Conservation (phyloP, 2,329 filamentous ascomycete genomes). For the Daldinia sp. region DNA sequence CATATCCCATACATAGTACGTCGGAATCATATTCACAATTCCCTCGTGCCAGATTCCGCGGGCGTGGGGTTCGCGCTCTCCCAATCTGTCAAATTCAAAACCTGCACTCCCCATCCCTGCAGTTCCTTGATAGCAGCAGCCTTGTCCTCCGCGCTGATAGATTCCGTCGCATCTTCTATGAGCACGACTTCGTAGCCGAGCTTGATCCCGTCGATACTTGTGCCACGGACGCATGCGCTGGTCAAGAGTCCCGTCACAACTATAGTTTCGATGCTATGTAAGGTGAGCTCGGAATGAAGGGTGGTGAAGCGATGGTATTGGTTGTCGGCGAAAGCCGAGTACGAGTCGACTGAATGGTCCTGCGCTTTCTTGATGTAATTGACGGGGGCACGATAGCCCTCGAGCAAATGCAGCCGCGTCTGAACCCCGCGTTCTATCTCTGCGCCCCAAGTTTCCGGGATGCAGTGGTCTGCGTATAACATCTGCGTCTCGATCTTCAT, state of each 20-base stretch:
- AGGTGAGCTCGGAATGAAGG: conserved; percentile 34
- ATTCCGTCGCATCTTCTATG: conserved; percentile 41
- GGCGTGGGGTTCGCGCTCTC: conserved; percentile 28
- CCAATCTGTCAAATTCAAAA: conserved; percentile 35
- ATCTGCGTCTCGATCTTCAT: conserved; percentile 43
- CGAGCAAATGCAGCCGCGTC: conserved; percentile 37
- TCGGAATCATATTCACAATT: conserved; percentile 12
- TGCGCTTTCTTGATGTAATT: conserved; percentile 45
- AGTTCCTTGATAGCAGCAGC: conserved; percentile 37
- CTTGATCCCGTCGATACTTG: conserved; percentile 43
- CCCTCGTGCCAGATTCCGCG: conserved; percentile 14
- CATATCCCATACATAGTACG: not conserved
- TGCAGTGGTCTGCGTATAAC: conserved; percentile 40
- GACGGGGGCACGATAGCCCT: conserved; percentile 38
- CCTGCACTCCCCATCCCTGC: conserved; percentile 39
- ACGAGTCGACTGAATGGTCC: conserved; percentile 42
- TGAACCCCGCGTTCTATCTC: conserved; percentile 39
- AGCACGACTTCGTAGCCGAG: conserved; percentile 41
- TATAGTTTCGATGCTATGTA: conserved; percentile 42
- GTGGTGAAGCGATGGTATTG: conserved; percentile 44
- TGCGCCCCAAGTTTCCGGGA: conserved; percentile 42
- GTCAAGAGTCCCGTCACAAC: conserved; percentile 40
- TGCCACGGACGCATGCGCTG: conserved; percentile 40
- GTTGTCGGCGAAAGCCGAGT: conserved; percentile 43
- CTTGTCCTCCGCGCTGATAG: conserved; percentile 33